Evolutionary conservation across 805 yeast genomes (phyloP).

Genomic region (Hanseniaspora valbyensis): DNA sequence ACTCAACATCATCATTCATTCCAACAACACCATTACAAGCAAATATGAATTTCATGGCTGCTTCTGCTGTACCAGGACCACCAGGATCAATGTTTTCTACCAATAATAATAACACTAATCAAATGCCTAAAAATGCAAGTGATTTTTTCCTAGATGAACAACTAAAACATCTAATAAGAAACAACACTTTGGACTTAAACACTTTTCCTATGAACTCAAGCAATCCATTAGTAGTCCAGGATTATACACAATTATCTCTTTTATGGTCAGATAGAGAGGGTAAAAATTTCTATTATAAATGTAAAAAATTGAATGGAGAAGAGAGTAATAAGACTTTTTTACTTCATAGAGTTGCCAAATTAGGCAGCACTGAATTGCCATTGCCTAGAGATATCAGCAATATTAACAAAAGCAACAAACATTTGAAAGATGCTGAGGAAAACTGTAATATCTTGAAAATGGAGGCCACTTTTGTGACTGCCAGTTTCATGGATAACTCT

Average conservation of each 20-base stretch:
- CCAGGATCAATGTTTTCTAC: not conserved
- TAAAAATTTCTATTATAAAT: conserved; percentile 61
- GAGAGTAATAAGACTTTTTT: conserved; percentile 60
- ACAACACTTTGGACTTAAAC: conserved; percentile 69
- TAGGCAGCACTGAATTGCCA: conserved; percentile 30
- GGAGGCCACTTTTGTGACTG: conserved; percentile 74
- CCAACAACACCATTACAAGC: not conserved
- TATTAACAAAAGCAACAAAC: conserved; percentile 57
- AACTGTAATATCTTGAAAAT: conserved; percentile 54
- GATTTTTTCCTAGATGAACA: conserved; percentile 63
- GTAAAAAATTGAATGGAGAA: conserved; percentile 54
- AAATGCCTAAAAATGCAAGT: conserved; percentile 22
- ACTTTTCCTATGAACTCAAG: conserved; percentile 33
- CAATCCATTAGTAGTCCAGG: conserved; percentile 67
- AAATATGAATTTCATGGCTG: not conserved
- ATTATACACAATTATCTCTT: conserved; percentile 62
- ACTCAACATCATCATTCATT: not conserved
- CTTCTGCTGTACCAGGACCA: not conserved
- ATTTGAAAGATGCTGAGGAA: conserved; percentile 25
- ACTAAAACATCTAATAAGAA: conserved; percentile 57
- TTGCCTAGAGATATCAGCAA: conserved; percentile 49
- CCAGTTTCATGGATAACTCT: conserved; percentile 72
- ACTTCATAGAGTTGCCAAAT: conserved; percentile 60
- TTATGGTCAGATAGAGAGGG: conserved; percentile 36
- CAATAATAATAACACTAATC: no score